Evolutionary conservation across 1,284 basidiomycete genomes (phyloP).

Genomic region (Salmacisia buchloeana): DNA sequence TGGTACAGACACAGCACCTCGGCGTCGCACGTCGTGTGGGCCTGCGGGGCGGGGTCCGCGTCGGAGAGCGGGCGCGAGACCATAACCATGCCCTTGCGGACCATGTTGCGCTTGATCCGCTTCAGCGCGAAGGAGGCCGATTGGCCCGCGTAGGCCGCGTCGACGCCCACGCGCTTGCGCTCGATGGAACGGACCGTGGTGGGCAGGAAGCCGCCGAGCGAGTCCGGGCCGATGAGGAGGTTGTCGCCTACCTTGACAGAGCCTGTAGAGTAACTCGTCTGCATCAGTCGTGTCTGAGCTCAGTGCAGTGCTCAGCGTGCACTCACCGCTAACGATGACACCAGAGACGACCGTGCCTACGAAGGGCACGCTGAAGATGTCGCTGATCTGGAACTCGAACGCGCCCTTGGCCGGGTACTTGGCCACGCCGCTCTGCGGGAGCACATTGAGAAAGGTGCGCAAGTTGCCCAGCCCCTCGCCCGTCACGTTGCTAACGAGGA

Average conservation of each 20-base stretch:
- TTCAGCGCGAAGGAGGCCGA: constrained; percentile 90
- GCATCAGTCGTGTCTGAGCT: neutral
- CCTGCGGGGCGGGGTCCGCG: constrained; percentile 27
- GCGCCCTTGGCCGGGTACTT: constrained; percentile 61
- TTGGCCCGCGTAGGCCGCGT: constrained; percentile 84
- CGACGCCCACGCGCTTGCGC: constrained; percentile 79
- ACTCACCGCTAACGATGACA: constrained; percentile 59
- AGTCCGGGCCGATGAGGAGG: constrained; percentile 83
- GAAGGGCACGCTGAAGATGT: constrained; percentile 67
- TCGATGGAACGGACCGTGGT: constrained; percentile 88
- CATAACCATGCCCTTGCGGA: constrained; percentile 77
- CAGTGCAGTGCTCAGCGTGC: neutral
- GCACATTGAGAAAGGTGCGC: constrained; percentile 51
- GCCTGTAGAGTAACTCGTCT: constrained; percentile 10
- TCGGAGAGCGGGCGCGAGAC: constrained; percentile 32
- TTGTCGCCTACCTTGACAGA: constrained; percentile 57
- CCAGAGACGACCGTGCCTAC: constrained; percentile 93
- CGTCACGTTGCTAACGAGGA: constrained; percentile 89
- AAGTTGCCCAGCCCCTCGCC: constrained; percentile 75
- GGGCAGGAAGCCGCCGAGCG: constrained; percentile 78
- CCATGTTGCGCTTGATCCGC: constrained; percentile 70
- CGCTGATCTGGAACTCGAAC: constrained; percentile 64
- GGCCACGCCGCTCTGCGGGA: constrained; percentile 39
- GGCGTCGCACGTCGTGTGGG: constrained; percentile 42
- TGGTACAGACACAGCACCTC: constrained; percentile 49